Percentiles rank a stretch among this genome's conserved stretches.
These are phyloP conservation scores for Posidonia oceanica DNA, from an alignment of 116 monocot species.

Conservation along the genomic window DNA sequence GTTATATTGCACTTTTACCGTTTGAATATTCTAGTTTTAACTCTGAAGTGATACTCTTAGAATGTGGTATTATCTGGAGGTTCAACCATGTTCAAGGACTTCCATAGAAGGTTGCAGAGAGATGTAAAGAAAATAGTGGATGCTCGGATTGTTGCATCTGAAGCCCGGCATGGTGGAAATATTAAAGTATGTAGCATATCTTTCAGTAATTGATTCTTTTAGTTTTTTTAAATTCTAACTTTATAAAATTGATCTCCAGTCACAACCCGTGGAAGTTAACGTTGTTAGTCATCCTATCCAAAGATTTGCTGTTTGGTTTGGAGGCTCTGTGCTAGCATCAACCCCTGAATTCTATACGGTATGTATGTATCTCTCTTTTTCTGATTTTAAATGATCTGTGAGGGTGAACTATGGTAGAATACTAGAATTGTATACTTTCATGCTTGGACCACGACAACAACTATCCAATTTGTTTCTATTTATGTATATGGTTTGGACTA, in stretches of 20 bases:
- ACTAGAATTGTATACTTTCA: too few relatives aligned
- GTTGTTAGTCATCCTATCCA: conserved; percentile 98
- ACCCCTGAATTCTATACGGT: conserved; percentile 94
- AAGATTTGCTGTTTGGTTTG: conserved; percentile 98
- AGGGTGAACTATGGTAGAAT: neutral
- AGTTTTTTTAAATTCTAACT: conserved; percentile 12
- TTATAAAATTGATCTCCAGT: conserved; percentile 24
- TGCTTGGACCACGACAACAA: too few relatives aligned
- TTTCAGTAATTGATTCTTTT: neutral
- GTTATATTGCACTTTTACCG: neutral
- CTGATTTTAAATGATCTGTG: neutral
- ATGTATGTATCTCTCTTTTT: conserved; percentile 5
- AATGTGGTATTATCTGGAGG: conserved; percentile 97
- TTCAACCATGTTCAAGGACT: conserved; percentile 98
- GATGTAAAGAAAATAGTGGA: conserved; percentile 98
- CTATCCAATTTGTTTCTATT: too few relatives aligned
- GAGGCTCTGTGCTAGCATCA: conserved; percentile 96
- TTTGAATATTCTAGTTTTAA: neutral
- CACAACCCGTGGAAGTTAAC: conserved; percentile 92
- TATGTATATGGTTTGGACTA: too few relatives aligned
- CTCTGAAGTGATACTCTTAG: conserved; percentile 24
- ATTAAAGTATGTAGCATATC: conserved; percentile 53
- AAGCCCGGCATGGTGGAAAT: conserved; percentile 51
- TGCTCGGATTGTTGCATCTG: conserved; percentile 50
- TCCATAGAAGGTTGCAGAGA: conserved; percentile 89